These are phyloP conservation scores for Penicillium digitatum DNA, from an alignment of 2,329 filamentous ascomycete genomes.

Conservation along the genomic window DNA sequence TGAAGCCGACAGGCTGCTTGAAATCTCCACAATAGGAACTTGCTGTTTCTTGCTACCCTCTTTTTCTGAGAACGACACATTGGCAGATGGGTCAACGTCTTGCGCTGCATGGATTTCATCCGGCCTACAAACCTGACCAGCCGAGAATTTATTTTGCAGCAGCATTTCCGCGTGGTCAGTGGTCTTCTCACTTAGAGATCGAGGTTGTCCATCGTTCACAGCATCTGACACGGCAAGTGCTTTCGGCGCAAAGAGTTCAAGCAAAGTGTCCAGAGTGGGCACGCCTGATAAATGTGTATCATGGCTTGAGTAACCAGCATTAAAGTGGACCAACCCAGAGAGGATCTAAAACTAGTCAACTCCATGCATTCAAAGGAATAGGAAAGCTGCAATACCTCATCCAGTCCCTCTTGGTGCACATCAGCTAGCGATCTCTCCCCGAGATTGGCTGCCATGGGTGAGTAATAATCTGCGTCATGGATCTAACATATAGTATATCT, in stretches of 20 bases:
- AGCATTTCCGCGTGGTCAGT: slow-evolving; percentile 18
- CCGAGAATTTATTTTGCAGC: slow-evolving; percentile 1
- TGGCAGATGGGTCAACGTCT: background rate
- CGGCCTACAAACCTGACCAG: background rate
- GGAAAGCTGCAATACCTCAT: slow-evolving; percentile 43
- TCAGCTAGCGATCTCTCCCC: slow-evolving; percentile 53
- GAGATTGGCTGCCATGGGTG: slow-evolving; percentile 42
- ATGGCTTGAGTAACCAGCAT: slow-evolving; percentile 16
- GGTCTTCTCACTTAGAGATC: background rate
- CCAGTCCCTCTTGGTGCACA: slow-evolving; percentile 48
- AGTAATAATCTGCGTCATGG: slow-evolving; percentile 30
- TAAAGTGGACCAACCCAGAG: slow-evolving; percentile 29
- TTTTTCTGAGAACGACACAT: slow-evolving; percentile 7
- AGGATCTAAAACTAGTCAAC: slow-evolving; percentile 21
- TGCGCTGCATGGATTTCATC: background rate
- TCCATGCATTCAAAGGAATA: background rate
- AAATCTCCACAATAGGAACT: slow-evolving; percentile 51
- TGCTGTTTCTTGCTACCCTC: slow-evolving; percentile 7
- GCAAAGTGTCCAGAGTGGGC: slow-evolving; percentile 45
- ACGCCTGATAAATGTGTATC: slow-evolving; percentile 40
- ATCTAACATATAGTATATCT: slow-evolving; percentile 46
- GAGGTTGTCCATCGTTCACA: background rate
- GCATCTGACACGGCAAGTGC: slow-evolving; percentile 6
- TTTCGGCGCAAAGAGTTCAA: slow-evolving; percentile 36
- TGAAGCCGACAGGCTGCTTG: slow-evolving; percentile 48